Conservation (phyloP, 345 rosid species). For the Arabidopsis arenosa region DNA sequence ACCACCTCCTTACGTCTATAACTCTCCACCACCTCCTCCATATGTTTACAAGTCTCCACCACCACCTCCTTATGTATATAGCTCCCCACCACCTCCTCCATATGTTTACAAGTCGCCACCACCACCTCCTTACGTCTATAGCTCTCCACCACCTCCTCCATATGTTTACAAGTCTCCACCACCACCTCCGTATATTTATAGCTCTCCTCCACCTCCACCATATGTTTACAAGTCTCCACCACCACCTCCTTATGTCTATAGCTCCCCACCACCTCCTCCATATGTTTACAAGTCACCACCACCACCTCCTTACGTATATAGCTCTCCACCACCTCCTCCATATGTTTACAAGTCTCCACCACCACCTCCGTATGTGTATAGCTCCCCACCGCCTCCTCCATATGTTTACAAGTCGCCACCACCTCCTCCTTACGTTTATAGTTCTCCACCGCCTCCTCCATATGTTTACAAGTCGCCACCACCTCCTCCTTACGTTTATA, state of each 20-base stretch:
- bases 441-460: background rate
- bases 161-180: background rate
- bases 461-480: background rate
- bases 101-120: background rate
- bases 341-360: background rate
- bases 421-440: background rate
- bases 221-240: background rate
- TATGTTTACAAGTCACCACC: background rate
- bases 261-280: background rate
- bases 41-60: background rate
- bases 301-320: background rate
- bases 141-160: background rate
- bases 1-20: conserved; percentile 6
- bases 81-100: background rate
- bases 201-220: background rate
- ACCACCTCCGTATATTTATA: background rate
- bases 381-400: background rate
- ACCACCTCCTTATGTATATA: background rate
- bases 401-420: background rate
- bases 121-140: background rate
- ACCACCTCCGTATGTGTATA: background rate
- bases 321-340: background rate
- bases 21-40: background rate
- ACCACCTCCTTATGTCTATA: background rate
- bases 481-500: background rate